phyloP scores from a whole-genome alignment of 192 early-diverging fungal species.

The Phycomyces nitens region DNA sequence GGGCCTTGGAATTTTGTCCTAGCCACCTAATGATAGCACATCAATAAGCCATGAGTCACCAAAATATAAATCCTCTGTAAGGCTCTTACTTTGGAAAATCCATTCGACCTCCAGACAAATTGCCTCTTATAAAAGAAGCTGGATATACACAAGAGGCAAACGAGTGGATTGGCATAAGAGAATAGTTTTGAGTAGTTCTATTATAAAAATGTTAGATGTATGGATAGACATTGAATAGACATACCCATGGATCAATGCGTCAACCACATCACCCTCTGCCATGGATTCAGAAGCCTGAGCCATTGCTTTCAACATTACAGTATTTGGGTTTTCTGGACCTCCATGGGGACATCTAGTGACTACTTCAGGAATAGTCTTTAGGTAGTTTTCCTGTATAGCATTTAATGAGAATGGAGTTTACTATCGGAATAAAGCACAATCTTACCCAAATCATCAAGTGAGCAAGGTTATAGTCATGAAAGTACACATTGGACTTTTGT shows the following conservation, averaged over 20 bases:
- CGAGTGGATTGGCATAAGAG: slow-evolving; percentile 87
- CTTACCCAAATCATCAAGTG: slow-evolving; percentile 90
- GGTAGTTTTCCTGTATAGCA: slow-evolving; percentile 34
- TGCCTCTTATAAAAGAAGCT: slow-evolving; percentile 75
- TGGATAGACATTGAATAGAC: not conserved
- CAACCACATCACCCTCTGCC: slow-evolving; percentile 78
- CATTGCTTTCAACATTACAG: slow-evolving; percentile 58
- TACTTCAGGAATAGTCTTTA: slow-evolving; percentile 22
- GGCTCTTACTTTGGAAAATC: slow-evolving; percentile 40
- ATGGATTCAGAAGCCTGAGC: slow-evolving; percentile 86
- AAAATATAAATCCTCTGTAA: too few relatives aligned
- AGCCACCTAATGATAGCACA: slow-evolving; percentile 66
- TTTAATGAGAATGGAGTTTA: not conserved
- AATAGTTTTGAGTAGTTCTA: slow-evolving; percentile 82
- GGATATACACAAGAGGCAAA: slow-evolving; percentile 84
- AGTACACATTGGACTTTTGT: slow-evolving; percentile 89
- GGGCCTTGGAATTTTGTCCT: slow-evolving; percentile 83
- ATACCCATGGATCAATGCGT: slow-evolving; percentile 64
- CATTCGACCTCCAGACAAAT: slow-evolving; percentile 28
- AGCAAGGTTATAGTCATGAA: slow-evolving; percentile 80
- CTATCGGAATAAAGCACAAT: not conserved
- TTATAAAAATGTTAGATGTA: slow-evolving; percentile 8
- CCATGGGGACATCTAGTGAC: not conserved
- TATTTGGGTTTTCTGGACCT: too few relatives aligned
- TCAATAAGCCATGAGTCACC: not conserved